Base-by-base conservation (phyloP, 805 yeast genomes). In the Metschnikowia dekortorum region DNA sequence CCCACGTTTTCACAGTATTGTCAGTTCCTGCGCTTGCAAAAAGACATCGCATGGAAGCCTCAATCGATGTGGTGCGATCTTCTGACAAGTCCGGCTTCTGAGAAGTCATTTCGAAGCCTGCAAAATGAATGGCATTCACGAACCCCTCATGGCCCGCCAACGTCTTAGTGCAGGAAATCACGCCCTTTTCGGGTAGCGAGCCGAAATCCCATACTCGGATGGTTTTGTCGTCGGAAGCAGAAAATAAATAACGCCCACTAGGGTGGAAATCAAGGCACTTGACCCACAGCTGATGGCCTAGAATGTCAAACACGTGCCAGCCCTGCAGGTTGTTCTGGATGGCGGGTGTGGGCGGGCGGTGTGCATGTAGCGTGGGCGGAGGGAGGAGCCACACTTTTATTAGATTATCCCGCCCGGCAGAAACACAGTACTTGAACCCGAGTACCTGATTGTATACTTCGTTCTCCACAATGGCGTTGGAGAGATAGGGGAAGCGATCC, bases 281-380 rank as follows among this genome's bases (percentile, higher is more conserved):
- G 1, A 92, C 86, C 98, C 98, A 91, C 8, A 94, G 87, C 45
- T 82, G 81, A 66, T 91, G 97, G 2, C 94, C 97, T 6, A 68
- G 60, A 9, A 89, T 68, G 16, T 82, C 81, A 26, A 75, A 72
- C 1, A 89, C 59, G 28, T 80, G 68, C 58, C 73, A 76, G 2
- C 87, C 92, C 44, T 83, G 80, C 0, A 87, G 81, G 58, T 82
- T 78, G 18, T 79, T 66, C 26, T 63, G 56, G 31, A 62, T 60
- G 0, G 82, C 67, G 0, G 89, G 87, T 39, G 79, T 67, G 7
- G 87, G 85, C 18, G 74, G 68, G 28, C 81, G 65, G 57, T 80
- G 80, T 2, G 83, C 78, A 32, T 78, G 66, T n/a, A 81, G 50
- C 8, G 70, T 73, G 1, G 92, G 91, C 1, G 82, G 65, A 1